Conservation (phyloP, 148 eudicot genomes). For the Mesembryanthemum crystallinum region DNA sequence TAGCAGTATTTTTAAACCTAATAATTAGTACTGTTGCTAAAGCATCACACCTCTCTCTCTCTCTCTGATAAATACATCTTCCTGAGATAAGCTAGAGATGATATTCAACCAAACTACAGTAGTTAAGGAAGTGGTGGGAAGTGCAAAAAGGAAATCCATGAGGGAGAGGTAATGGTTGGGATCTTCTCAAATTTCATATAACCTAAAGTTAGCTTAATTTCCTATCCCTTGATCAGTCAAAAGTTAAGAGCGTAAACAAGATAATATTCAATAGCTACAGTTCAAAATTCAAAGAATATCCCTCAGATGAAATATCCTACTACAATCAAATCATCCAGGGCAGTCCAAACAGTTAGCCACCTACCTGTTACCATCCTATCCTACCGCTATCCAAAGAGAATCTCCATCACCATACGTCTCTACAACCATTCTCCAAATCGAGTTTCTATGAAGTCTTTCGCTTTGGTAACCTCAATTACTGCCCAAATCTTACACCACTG, state of each 20-base stretch:
- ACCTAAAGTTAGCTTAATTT: background rate
- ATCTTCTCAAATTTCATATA: background rate
- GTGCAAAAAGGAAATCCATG: too few relatives aligned
- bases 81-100: too few relatives aligned
- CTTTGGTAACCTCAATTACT: background rate
- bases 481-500: background rate
- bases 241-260: background rate
- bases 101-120: too few relatives aligned
- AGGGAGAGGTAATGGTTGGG: background rate
- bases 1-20: background rate
- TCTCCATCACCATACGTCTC: background rate
- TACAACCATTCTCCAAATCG: background rate
- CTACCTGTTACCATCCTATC: background rate
- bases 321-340: background rate
- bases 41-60: too few relatives aligned
- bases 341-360: background rate
- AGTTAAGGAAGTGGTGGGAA: too few relatives aligned
- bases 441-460: background rate
- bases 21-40: background rate
- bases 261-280: background rate
- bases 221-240: background rate
- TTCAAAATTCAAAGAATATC: background rate
- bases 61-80: too few relatives aligned
- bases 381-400: constrained; percentile 5
- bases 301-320: background rate